These are phyloP conservation scores for Clonostachys sp. DNA, from an alignment of 2,329 filamentous ascomycete genomes.

Conservation along the genomic window DNA sequence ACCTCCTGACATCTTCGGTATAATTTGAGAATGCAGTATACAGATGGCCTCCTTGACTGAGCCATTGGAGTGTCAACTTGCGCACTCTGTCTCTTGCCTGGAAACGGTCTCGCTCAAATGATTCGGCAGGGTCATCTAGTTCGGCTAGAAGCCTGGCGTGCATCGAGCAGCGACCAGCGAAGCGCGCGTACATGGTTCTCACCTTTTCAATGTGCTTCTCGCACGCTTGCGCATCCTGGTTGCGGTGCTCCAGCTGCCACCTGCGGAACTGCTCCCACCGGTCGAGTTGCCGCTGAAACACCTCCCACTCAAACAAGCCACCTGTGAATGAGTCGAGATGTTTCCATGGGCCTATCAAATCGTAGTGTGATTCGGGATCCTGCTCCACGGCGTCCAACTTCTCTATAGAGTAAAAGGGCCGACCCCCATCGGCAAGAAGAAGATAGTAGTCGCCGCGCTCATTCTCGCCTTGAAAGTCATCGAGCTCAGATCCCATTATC, in stretches of 20 bases:
- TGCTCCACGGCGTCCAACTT: conserved; percentile 13
- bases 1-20: conserved; percentile 13
- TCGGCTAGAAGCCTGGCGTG: neutral
- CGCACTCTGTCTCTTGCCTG: neutral
- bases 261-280: conserved; percentile 21
- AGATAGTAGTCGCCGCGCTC: conserved; percentile 11
- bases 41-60: neutral
- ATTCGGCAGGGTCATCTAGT: neutral
- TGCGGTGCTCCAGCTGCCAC: conserved; percentile 19
- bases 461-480: conserved; percentile 5
- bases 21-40: conserved; percentile 13
- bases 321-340: neutral
- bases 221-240: conserved; percentile 5
- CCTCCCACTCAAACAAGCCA: neutral
- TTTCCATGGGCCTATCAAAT: conserved; percentile 19
- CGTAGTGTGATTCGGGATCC: conserved; percentile 11
- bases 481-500: neutral
- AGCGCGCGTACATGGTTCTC: too few relatives aligned
- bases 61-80: neutral
- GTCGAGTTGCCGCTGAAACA: conserved; percentile 16
- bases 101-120: neutral
- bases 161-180: conserved; percentile 7
- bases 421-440: conserved; percentile 21
- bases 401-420: conserved; percentile 18
- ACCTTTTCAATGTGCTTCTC: too few relatives aligned